Evolutionary conservation across 371 early-diverging fungal species (phyloP).

Genomic region (Rhizomucor miehei): DNA sequence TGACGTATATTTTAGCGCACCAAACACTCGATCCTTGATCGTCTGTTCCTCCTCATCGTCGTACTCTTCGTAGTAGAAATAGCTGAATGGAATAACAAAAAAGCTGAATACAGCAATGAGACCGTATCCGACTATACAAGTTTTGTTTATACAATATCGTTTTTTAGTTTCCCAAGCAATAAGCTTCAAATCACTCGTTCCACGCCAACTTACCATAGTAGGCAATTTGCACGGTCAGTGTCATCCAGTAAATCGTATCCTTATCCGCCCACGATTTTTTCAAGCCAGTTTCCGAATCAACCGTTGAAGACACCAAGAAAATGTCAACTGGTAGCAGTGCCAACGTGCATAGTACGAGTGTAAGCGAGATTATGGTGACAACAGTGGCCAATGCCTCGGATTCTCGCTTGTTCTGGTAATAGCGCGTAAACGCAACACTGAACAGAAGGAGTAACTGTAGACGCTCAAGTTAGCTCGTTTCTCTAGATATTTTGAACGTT

Average conservation of each 20-base stretch:
- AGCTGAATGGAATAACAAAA: conserved; percentile 59
- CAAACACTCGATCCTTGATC: conserved; percentile 23
- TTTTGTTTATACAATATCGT: background rate
- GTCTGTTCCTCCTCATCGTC: conserved; percentile 45
- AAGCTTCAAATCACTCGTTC: background rate
- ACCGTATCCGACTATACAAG: conserved; percentile 46
- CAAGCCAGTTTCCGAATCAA: conserved; percentile 54
- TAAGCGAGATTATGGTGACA: conserved; percentile 49
- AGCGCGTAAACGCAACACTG: conserved; percentile 49
- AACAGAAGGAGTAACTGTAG: conserved; percentile 45
- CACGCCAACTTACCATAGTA: conserved; percentile 50
- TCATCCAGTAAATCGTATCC: conserved; percentile 45
- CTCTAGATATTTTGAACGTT: background rate
- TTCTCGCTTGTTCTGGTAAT: conserved; percentile 57
- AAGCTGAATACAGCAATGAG: conserved; percentile 51
- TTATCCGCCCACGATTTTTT: conserved; percentile 66
- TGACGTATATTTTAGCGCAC: conserved; percentile 53
- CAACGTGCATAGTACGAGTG: conserved; percentile 52
- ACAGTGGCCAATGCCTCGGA: conserved; percentile 55
- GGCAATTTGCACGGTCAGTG: conserved; percentile 35
- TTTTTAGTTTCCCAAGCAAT: too few relatives aligned
- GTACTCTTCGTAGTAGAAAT: conserved; percentile 66
- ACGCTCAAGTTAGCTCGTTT: too few relatives aligned
- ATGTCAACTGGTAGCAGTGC: conserved; percentile 67
- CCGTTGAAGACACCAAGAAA: conserved; percentile 64